phyloP scores from a whole-genome alignment of 305 asterid species.

The Stenogyne calaminthoides region DNA sequence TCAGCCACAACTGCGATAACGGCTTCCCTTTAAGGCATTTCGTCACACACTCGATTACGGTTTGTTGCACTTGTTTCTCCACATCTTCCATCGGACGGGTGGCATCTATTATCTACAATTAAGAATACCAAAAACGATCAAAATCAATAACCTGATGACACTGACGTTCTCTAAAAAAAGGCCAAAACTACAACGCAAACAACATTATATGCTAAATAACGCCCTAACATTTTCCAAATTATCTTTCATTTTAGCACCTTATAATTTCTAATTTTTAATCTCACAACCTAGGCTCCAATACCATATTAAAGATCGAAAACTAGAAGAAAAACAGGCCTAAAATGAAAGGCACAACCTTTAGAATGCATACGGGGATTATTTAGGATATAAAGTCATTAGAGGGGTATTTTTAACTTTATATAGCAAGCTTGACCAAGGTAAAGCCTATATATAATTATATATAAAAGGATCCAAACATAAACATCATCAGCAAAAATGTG shows the following conservation, averaged over 20 bases:
- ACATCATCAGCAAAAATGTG: background rate
- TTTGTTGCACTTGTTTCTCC: slow-evolving; percentile 39
- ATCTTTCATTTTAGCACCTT: background rate
- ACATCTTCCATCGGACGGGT: slow-evolving; percentile 47
- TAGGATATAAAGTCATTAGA: background rate
- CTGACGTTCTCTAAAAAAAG: background rate
- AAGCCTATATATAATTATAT: background rate
- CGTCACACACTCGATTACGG: slow-evolving; percentile 39
- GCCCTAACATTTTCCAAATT: background rate
- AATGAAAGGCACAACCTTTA: background rate
- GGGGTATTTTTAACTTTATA: background rate
- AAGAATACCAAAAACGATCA: background rate
- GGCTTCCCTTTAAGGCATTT: slow-evolving; percentile 48
- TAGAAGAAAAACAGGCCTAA: background rate
- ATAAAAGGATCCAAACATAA: background rate
- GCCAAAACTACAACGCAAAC: background rate
- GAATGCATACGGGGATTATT: background rate
- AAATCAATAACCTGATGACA: background rate
- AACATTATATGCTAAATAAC: background rate
- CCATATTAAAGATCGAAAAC: background rate
- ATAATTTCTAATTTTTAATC: too few species aligned
- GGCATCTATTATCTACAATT: slow-evolving; percentile 46
- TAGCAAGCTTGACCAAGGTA: background rate
- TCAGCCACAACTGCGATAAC: slow-evolving; percentile 42
- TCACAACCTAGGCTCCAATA: background rate